Conservation (phyloP, 495 filamentous ascomycete species). For the Penicillium bialowiezense region DNA sequence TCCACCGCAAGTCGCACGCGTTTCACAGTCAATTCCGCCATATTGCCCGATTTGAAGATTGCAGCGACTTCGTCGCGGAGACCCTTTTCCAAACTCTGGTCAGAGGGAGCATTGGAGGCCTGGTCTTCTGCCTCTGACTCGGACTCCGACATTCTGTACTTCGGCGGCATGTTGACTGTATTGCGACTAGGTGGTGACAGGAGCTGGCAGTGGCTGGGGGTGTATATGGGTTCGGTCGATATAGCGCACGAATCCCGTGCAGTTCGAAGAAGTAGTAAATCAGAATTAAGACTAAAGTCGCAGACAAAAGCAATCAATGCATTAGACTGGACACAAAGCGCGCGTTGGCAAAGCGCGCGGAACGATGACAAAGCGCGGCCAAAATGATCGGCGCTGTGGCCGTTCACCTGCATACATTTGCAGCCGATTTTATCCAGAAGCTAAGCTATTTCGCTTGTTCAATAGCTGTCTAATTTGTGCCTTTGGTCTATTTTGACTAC, state of each 20-base stretch:
- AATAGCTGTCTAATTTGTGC: too few species aligned
- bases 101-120: slow-evolving; percentile 21
- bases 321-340: background rate
- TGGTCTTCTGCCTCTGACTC: slow-evolving; percentile 27
- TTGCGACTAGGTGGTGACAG: background rate
- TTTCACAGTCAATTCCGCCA: slow-evolving; percentile 72
- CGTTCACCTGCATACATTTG: background rate
- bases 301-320: too few species aligned
- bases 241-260: too few species aligned
- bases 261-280: too few species aligned
- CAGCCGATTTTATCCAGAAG: too few species aligned
- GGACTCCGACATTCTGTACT: slow-evolving; percentile 35
- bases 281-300: too few species aligned
- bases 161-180: slow-evolving; percentile 28
- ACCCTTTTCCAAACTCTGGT: slow-evolving; percentile 45
- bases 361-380: slow-evolving; percentile 7
- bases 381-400: slow-evolving; percentile 1
- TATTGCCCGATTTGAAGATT: slow-evolving; percentile 55
- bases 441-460: too few species aligned
- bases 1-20: slow-evolving; percentile 67
- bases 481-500: too few species aligned
- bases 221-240: too few species aligned
- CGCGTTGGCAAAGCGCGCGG: background rate
- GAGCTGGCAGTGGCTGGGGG: too few species aligned
- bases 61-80: slow-evolving; percentile 58